phyloP scores from a whole-genome alignment of 139 green algal genomes.

The Closterium sp. region DNA sequence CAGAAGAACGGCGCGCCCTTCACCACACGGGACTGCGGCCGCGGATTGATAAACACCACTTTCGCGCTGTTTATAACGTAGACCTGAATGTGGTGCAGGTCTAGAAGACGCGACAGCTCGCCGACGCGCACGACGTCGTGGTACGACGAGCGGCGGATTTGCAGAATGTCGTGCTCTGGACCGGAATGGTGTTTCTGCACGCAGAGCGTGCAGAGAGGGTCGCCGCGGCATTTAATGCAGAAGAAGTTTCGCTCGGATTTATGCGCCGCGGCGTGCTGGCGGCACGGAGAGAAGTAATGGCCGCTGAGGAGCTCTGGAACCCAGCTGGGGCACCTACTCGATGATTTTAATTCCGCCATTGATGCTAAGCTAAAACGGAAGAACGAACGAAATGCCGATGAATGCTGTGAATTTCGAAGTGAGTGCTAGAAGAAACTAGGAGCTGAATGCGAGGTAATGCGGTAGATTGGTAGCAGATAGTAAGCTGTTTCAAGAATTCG shows the following conservation, averaged over 20 bases:
- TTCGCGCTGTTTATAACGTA: slow-evolving; percentile 81
- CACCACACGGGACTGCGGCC: slow-evolving; percentile 60
- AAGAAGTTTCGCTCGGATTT: slow-evolving; percentile 58
- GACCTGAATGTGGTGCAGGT: slow-evolving; percentile 71
- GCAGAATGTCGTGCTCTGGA: background rate
- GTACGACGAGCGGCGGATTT: slow-evolving; percentile 63
- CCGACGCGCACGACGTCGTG: slow-evolving; percentile 79
- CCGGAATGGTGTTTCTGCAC: background rate
- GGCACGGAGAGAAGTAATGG: slow-evolving; percentile 51
- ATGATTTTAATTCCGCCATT: background rate
- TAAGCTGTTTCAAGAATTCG: background rate
- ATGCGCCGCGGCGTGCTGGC: background rate
- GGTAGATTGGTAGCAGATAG: background rate
- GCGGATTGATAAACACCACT: slow-evolving; percentile 76
- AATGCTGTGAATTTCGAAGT: background rate
- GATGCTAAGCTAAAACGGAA: background rate
- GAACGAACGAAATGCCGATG: background rate
- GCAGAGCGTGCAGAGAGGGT: slow-evolving; percentile 50
- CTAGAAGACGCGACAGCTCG: slow-evolving; percentile 60
- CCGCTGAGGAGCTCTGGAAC: slow-evolving; percentile 22
- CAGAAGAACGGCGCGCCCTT: slow-evolving; percentile 38
- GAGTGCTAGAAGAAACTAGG: background rate
- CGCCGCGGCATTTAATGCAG: slow-evolving; percentile 40
- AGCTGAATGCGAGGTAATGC: background rate
- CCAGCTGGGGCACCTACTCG: slow-evolving; percentile 26